A percentile compares a stretch with the other conserved stretches of the same genome.
Conservation (phyloP, 371 early-diverging fungal species). For the Mortierella sp. region DNA sequence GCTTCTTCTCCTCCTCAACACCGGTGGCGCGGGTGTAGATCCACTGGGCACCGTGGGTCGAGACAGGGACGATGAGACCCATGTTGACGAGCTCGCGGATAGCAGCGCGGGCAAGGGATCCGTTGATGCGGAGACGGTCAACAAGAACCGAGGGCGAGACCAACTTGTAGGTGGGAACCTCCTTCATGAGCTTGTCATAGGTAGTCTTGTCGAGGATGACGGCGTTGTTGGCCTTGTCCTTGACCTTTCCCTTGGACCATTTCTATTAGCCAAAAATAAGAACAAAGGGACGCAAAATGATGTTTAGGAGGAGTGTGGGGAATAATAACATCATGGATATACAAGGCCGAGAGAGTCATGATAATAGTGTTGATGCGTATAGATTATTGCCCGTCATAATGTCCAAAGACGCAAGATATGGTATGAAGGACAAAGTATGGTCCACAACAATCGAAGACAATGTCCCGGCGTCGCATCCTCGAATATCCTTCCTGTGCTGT, state of each 20-base stretch:
- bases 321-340: too few species aligned
- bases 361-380: too few species aligned
- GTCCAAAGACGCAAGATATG: too few species aligned
- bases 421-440: too few species aligned
- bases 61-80: constrained; percentile 93
- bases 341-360: too few species aligned
- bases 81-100: constrained; percentile 91
- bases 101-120: constrained; percentile 95
- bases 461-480: neutral
- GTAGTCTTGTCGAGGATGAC: constrained; percentile 68
- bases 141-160: constrained; percentile 97
- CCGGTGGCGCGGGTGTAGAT: constrained; percentile 96
- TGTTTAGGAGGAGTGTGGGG: too few species aligned
- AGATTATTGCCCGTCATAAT: too few species aligned
- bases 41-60: constrained; percentile 90
- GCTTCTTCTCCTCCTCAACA: constrained; percentile 71
- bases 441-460: too few species aligned
- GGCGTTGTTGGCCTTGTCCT: constrained; percentile 65
- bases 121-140: constrained; percentile 98
- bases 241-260: constrained; percentile 68
- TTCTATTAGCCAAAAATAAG: too few species aligned
- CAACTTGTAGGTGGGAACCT: constrained; percentile 98
- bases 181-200: constrained; percentile 83
- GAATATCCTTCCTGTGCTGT: neutral
- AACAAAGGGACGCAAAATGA: neutral